Evolutionary conservation across 192 early-diverging fungal genomes (phyloP), one percentile per base, ranked within the genome.

Genomic region (Gonapodya prolifera): DNA sequence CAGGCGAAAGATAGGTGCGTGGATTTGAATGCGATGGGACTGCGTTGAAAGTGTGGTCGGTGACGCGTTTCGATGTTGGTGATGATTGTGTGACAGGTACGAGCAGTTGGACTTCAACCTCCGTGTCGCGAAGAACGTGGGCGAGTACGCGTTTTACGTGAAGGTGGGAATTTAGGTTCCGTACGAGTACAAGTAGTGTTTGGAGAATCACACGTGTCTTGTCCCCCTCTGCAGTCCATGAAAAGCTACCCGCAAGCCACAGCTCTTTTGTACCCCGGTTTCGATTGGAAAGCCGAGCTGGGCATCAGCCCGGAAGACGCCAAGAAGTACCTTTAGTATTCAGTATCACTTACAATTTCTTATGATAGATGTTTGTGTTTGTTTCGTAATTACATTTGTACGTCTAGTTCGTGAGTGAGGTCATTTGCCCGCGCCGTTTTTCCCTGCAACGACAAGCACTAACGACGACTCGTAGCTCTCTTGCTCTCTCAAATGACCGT

Each of bases 271-370:
- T 73, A 73, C 32, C 71, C 71, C 8, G 71, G 71, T 29, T 73
- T 73, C 31, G 71, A 73, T 73, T 73, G 71, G 71, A 73, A 32
- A 32, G 71, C 71, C 8, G 71, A 73, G 71, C 71, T 73, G 28
- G 71, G 71, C 29, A 32, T 73, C 71, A 30, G 8, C 8, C 71
- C 71, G 29, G 71, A 73, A 32, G 71, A 73, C 71, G 71, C 71
- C 16, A 16, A 32, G 71, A 18, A 32, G 71, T 73, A 73, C 32
- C 71, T 73, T 8, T 73, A n/a, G n/a, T n/a, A n/a, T n/a, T n/a
- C n/a, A n/a, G n/a, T n/a, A n/a, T n/a, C n/a, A n/a, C n/a, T n/a
- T n/a, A n/a, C n/a, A n/a, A n/a, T n/a, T n/a, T n/a, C n/a, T n/a
- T n/a, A n/a, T n/a, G n/a, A n/a, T n/a, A n/a, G n/a, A n/a, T n/a